A percentile compares a stretch with the other conserved stretches of the same genome.
Evolutionary conservation across 495 filamentous ascomycete species (phyloP).

Genomic region (Entonaema liquescens): DNA sequence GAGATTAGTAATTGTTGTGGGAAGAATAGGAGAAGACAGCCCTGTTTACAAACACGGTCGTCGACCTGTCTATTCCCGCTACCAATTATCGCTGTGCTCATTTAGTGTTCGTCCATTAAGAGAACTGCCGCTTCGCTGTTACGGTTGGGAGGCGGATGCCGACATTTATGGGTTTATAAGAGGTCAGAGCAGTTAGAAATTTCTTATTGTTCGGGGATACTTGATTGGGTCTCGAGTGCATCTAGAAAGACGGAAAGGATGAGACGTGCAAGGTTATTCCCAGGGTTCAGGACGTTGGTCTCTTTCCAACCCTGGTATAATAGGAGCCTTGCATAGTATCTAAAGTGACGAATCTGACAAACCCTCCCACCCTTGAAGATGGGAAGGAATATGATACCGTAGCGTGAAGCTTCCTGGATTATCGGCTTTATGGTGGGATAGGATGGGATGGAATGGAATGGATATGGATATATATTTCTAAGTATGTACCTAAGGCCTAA

Average conservation of each 20-base stretch:
- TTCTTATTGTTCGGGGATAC: slow-evolving; percentile 7
- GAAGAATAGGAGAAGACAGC: slow-evolving; percentile 1
- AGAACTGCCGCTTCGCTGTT: slow-evolving; percentile 24
- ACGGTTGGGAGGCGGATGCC: not conserved
- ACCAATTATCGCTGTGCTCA: slow-evolving; percentile 11
- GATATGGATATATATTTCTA: not conserved
- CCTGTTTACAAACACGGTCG: not conserved
- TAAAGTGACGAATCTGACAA: not conserved
- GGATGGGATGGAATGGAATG: not conserved
- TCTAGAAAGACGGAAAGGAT: slow-evolving; percentile 10
- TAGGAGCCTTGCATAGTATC: slow-evolving; percentile 4
- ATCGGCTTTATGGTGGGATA: not conserved
- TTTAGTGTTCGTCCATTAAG: slow-evolving; percentile 24
- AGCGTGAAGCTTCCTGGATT: not conserved
- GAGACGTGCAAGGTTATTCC: slow-evolving; percentile 7
- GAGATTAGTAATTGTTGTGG: slow-evolving; percentile 3
- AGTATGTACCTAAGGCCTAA: not conserved
- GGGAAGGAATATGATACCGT: not conserved
- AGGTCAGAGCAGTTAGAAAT: not conserved
- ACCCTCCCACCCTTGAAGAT: not conserved
- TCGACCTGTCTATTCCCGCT: slow-evolving; percentile 1
- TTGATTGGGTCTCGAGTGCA: slow-evolving; percentile 9
- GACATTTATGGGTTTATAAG: not conserved
- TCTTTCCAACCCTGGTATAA: not conserved
- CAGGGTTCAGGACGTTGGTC: not conserved